These are phyloP conservation scores for Penicillium sp. DNA, from an alignment of 2,329 filamentous ascomycete species.

Conservation along the genomic window DNA sequence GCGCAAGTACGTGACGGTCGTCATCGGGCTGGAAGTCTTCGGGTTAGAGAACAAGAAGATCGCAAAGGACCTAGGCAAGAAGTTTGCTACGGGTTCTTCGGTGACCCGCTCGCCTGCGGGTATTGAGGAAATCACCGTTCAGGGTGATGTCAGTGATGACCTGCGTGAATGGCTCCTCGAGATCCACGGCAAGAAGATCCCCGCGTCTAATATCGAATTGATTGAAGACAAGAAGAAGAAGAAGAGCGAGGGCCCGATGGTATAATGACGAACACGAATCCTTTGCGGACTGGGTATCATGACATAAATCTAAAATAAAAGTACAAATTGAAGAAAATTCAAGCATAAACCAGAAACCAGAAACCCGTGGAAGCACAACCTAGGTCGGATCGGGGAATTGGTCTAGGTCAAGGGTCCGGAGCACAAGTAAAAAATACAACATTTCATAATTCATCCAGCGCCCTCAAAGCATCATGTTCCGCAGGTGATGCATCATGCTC, in stretches of 20 bases:
- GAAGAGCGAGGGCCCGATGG: conserved; percentile 34
- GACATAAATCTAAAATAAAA: conserved; percentile 21
- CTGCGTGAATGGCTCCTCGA: conserved; percentile 87
- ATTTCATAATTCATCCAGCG: conserved; percentile 34
- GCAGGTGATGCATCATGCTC: conserved; percentile 11
- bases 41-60: conserved; percentile 93
- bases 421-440: not conserved
- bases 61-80: conserved; percentile 96
- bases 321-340: conserved; percentile 14
- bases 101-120: conserved; percentile 86
- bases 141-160: conserved; percentile 94
- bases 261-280: conserved; percentile 20
- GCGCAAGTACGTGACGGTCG: conserved; percentile 91
- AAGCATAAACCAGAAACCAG: conserved; percentile 6
- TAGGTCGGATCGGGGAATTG: not conserved
- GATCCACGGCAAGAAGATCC: conserved; percentile 78
- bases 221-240: conserved; percentile 98
- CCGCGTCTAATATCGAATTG: conserved; percentile 91
- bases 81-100: conserved; percentile 90
- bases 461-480: conserved; percentile 27
- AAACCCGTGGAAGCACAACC: not conserved
- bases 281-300: conserved; percentile 28
- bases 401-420: not conserved
- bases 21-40: conserved; percentile 87
- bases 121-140: conserved; percentile 94